Base-by-base conservation (phyloP, 2,329 filamentous ascomycete genomes). In the Sclerotinia subarctica region DNA sequence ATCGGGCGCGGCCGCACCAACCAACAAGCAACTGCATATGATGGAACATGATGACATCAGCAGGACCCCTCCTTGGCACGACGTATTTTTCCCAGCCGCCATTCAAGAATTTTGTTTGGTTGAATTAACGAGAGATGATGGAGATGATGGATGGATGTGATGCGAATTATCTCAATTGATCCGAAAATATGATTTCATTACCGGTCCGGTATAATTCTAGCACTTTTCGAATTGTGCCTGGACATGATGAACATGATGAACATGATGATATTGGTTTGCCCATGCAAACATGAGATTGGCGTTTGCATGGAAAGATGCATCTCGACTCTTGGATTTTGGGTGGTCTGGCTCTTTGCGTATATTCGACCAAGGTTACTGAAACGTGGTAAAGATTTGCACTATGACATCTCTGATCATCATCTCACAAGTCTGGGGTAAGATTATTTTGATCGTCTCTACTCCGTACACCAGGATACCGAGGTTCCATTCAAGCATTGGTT, bases 21-120 rank as follows among this genome's bases (percentile, higher is more conserved):
- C 44, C 19, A 47, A 29, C 32, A 32, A 29, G 29, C 29, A 29
- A 5, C 10, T 54, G 35, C 24, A 42, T 26, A 32, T 49, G 58
- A 60, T 60, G 58, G 35, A 32, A 32, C 32, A 38, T 38, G 35
- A 32, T 60, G 58, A 60, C 58, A 60, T 60, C 58, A 60, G 58
- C 58, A 60, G 24, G 13, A 46, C n/a, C 0, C 19, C 26, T 46
- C 10, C 38, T 29, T 26, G 42, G 19, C 19, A 29, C 17, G 10
- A 29, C 17, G 17, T 21, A 59, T 19, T 59, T 46, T 3, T 17
- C 56, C n/a, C n/a, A n/a, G n/a, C 24, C 2, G 29, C 5, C 24
- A 32, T 1, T 1, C 26, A 53, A 29, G 5, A 53, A 2, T 47
- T 60, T 11, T 60, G 7, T 47, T 49, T 60, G 58, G 58, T 6